Percentiles rank a stretch among this genome's conserved stretches.
These are phyloP conservation scores for Cokeromyces recurvatus DNA, from an alignment of 371 early-diverging fungal genomes.

Conservation along the genomic window DNA sequence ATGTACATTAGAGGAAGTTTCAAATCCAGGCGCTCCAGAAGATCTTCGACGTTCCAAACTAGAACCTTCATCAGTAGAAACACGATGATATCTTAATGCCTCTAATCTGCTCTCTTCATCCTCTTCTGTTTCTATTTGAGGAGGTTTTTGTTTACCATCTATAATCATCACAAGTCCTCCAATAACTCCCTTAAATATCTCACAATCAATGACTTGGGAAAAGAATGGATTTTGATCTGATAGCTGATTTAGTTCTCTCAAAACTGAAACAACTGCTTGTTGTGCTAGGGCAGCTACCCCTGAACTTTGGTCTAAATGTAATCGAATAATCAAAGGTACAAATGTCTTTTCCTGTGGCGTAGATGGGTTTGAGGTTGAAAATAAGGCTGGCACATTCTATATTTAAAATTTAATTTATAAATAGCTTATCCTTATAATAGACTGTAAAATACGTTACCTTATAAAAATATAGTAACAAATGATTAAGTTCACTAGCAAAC, in stretches of 20 bases:
- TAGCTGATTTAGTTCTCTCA: slow-evolving; percentile 33
- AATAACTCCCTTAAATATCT: slow-evolving; percentile 50
- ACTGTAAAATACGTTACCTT: too few species aligned
- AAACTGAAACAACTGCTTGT: slow-evolving; percentile 41
- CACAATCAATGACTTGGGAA: slow-evolving; percentile 43
- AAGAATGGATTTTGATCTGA: slow-evolving; percentile 15
- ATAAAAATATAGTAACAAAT: slow-evolving; percentile 48
- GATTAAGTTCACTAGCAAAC: slow-evolving; percentile 48
- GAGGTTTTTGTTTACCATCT: slow-evolving; percentile 21
- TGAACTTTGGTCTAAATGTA: slow-evolving; percentile 45
- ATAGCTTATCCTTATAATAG: too few species aligned
- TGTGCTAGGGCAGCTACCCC: slow-evolving; percentile 39
- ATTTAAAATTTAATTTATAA: too few species aligned
- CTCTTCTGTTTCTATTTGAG: slow-evolving; percentile 1
- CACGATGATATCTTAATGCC: slow-evolving; percentile 14
- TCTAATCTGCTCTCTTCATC: slow-evolving; percentile 4
- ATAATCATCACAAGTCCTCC: slow-evolving; percentile 40
- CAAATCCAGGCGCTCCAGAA: slow-evolving; percentile 22
- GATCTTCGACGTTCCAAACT: slow-evolving; percentile 9
- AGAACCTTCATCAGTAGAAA: slow-evolving; percentile 12
- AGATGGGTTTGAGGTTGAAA: slow-evolving; percentile 5
- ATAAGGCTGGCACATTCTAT: slow-evolving; percentile 15
- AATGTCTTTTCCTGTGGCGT: slow-evolving; percentile 35
- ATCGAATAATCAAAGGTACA: slow-evolving; percentile 33
- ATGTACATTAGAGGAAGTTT: slow-evolving; percentile 15